Conservation (phyloP, 2,329 filamentous ascomycete genomes). For the Trichoderma sp. region DNA sequence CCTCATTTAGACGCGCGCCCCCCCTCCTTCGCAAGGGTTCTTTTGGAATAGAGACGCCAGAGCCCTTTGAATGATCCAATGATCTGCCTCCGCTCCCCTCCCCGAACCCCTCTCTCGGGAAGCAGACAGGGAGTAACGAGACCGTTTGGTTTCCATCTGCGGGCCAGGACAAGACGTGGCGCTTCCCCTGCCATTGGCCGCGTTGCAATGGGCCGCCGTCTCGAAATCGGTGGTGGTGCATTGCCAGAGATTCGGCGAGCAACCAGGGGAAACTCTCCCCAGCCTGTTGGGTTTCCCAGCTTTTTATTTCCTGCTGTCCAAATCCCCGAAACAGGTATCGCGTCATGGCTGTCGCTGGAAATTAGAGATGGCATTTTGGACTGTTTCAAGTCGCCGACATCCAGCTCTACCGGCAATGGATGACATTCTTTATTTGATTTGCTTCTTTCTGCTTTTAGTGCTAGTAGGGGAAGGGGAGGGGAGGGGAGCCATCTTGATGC, state of each 20-base stretch:
- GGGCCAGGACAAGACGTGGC: constrained; percentile 10
- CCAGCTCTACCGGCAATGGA: neutral
- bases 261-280: constrained; percentile 7
- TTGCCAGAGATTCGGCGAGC: constrained; percentile 19
- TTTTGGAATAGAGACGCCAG: constrained; percentile 1
- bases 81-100: constrained; percentile 8
- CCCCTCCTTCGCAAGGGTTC: constrained; percentile 10
- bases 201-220: constrained; percentile 11
- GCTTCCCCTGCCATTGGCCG: constrained; percentile 15
- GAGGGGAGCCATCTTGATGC: neutral
- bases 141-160: constrained; percentile 17
- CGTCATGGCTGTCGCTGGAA: constrained; percentile 16
- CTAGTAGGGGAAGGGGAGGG: neutral
- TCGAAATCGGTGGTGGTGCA: constrained; percentile 14
- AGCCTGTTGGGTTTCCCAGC: constrained; percentile 2
- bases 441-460: neutral
- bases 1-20: neutral
- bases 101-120: constrained; percentile 18
- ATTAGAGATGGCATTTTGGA: neutral
- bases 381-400: neutral
- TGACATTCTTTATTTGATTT: no score
- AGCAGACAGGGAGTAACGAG: constrained; percentile 7
- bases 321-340: constrained; percentile 15
- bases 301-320: neutral
- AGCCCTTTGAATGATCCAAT: constrained; percentile 6